These are phyloP conservation scores for Lentinula guzmanii DNA, from an alignment of 768 basidiomycete species.

Conservation along the genomic window DNA sequence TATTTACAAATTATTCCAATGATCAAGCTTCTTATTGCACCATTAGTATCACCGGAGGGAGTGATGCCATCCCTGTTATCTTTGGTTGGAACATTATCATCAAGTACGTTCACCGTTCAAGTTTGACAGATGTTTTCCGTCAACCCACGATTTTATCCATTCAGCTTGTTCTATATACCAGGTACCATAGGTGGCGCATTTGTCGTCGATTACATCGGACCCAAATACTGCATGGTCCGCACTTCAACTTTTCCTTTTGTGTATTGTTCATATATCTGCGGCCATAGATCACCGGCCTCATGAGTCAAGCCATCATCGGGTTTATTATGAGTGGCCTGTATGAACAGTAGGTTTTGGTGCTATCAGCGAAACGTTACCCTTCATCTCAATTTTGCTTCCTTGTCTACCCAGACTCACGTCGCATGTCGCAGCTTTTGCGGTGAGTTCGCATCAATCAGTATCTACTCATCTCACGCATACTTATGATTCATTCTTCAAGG, in stretches of 20 bases:
- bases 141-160: constrained; percentile 13
- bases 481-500: constrained; percentile 25
- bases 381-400: neutral
- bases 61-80: constrained; percentile 46
- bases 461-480: neutral
- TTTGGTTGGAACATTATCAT: constrained; percentile 86
- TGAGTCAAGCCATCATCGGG: constrained; percentile 67
- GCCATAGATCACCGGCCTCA: constrained; percentile 56
- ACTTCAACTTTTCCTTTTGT: constrained; percentile 4
- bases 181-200: constrained; percentile 71
- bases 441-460: constrained; percentile 21
- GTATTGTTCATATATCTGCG: neutral
- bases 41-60: constrained; percentile 51
- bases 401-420: constrained; percentile 39
- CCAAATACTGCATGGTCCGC: constrained; percentile 67
- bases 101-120: constrained; percentile 42
- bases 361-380: neutral
- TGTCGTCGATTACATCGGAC: constrained; percentile 67
- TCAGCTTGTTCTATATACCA: constrained; percentile 62
- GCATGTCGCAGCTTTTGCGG: constrained; percentile 72
- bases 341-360: constrained; percentile 26
- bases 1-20: neutral
- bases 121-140: constrained; percentile 29
- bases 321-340: constrained; percentile 91
- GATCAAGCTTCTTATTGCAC: neutral